phyloP scores from a whole-genome alignment of 805 yeast genomes.

The Teunomyces lycoperdinae region DNA sequence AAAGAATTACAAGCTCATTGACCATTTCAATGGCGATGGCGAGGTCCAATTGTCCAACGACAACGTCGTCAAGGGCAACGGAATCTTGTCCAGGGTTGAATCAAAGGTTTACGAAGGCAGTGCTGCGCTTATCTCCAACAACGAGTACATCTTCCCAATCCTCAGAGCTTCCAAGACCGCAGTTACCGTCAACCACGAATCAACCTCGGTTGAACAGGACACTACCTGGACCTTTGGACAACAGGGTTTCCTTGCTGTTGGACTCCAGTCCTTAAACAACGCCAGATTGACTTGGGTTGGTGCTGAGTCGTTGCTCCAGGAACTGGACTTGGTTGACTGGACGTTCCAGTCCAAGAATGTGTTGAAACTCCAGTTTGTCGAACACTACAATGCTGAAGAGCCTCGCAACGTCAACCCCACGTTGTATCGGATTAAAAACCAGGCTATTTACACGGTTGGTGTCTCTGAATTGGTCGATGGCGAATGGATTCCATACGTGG shows the following conservation, averaged over 20 bases:
- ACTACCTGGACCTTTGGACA: slow-evolving; percentile 76
- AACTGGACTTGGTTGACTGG: slow-evolving; percentile 51
- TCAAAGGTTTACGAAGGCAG: slow-evolving; percentile 43
- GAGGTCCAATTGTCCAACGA: slow-evolving; percentile 29
- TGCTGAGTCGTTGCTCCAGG: slow-evolving; percentile 48
- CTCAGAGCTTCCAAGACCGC: slow-evolving; percentile 66
- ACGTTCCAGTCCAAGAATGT: slow-evolving; percentile 67
- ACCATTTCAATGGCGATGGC: slow-evolving; percentile 52
- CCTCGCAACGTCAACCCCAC: slow-evolving; percentile 39
- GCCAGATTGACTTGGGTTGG: slow-evolving; percentile 85
- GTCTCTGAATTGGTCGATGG: slow-evolving; percentile 45
- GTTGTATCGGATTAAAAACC: slow-evolving; percentile 74
- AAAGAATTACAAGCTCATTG: slow-evolving; percentile 59
- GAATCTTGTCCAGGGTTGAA: slow-evolving; percentile 6
- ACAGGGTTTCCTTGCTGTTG: slow-evolving; percentile 74
- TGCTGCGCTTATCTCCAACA: slow-evolving; percentile 69
- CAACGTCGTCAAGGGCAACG: slow-evolving; percentile 20
- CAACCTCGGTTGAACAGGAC: slow-evolving; percentile 38
- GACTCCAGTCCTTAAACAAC: slow-evolving; percentile 74
- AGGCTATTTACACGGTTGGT: slow-evolving; percentile 53
- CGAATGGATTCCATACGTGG: slow-evolving; percentile 65
- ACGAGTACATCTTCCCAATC: slow-evolving; percentile 68
- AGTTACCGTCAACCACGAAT: slow-evolving; percentile 45
- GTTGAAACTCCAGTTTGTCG: slow-evolving; percentile 51
- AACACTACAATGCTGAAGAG: slow-evolving; percentile 51